These are phyloP conservation scores for Ceratobasidium sp. DNA, from an alignment of 1,284 basidiomycete species.

Conservation along the genomic window DNA sequence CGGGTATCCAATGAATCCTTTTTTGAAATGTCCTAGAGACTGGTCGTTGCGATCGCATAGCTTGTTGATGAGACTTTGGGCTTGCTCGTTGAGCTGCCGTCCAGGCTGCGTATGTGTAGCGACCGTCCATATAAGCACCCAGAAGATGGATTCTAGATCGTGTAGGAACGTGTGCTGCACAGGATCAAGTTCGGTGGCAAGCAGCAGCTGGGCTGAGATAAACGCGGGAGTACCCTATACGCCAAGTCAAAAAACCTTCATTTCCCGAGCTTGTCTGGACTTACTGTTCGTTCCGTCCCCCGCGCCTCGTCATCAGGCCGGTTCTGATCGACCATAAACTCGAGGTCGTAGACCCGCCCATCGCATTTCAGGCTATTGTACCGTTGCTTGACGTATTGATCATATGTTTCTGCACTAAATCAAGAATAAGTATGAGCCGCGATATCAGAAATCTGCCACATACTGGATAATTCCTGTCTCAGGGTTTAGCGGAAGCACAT, in stretches of 20 bases:
- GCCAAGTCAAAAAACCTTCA: too few species aligned
- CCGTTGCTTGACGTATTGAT: slow-evolving; percentile 12
- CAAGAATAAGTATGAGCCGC: not conserved
- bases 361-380: not conserved
- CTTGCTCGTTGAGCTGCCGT: not conserved
- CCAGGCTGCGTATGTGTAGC: slow-evolving; percentile 18
- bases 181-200: too few species aligned
- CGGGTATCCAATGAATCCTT: not conserved
- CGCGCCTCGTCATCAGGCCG: not conserved
- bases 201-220: too few species aligned
- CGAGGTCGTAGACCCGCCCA: slow-evolving; percentile 21
- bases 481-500: too few species aligned
- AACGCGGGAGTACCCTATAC: not conserved
- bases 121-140: slow-evolving; percentile 44
- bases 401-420: not conserved
- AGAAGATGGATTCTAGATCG: slow-evolving; percentile 47
- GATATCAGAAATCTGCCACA: too few species aligned
- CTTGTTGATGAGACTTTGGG: not conserved
- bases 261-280: not conserved
- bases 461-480: too few species aligned
- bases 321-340: slow-evolving; percentile 23
- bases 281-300: slow-evolving; percentile 4
- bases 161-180: slow-evolving; percentile 33
- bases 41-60: not conserved
- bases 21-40: slow-evolving; percentile 17